A percentile compares a stretch with the other conserved stretches of the same genome.
Evolutionary conservation across 1,284 basidiomycete species (phyloP).

Genomic region (Cryptococcus floricola): DNA sequence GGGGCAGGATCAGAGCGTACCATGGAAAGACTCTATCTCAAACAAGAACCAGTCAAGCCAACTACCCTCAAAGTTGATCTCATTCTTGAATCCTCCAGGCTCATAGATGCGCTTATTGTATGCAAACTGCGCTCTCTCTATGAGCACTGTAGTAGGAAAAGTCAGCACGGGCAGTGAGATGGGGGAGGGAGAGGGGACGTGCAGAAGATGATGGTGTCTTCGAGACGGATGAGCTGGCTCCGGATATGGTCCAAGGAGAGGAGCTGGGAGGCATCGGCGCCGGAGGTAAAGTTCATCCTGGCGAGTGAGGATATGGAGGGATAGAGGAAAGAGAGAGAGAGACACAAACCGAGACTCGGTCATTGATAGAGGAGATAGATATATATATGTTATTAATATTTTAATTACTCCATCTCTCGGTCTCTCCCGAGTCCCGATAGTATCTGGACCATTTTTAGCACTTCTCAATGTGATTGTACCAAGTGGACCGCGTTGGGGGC

Average conservation of each 20-base stretch:
- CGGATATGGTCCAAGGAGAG: conserved; percentile 82
- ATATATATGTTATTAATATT: too few relatives aligned
- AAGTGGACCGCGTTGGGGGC: too few relatives aligned
- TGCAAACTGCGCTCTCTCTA: conserved; percentile 95
- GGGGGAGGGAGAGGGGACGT: conserved; percentile 23
- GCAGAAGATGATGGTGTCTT: conserved; percentile 96
- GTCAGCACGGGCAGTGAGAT: neutral
- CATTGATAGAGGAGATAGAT: too few relatives aligned
- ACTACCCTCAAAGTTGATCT: conserved; percentile 69
- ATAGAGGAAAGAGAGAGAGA: too few relatives aligned
- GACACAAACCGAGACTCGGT: too few relatives aligned
- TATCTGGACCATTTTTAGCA: too few relatives aligned
- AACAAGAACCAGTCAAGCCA: conserved; percentile 98
- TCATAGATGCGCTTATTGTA: conserved; percentile 90
- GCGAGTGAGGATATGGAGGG: neutral
- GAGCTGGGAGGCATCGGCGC: conserved; percentile 65
- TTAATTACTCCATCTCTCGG: too few relatives aligned
- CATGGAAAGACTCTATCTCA: conserved; percentile 91
- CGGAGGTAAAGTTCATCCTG: conserved; percentile 49
- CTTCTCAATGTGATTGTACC: too few relatives aligned
- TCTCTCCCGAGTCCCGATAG: too few relatives aligned
- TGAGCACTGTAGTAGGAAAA: conserved; percentile 58
- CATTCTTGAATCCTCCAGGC: conserved; percentile 67
- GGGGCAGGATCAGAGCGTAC: conserved; percentile 53
- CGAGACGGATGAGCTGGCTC: conserved; percentile 78